Conservation (phyloP, 2,329 filamentous ascomycete genomes). For the Xylariaceae sp. region DNA sequence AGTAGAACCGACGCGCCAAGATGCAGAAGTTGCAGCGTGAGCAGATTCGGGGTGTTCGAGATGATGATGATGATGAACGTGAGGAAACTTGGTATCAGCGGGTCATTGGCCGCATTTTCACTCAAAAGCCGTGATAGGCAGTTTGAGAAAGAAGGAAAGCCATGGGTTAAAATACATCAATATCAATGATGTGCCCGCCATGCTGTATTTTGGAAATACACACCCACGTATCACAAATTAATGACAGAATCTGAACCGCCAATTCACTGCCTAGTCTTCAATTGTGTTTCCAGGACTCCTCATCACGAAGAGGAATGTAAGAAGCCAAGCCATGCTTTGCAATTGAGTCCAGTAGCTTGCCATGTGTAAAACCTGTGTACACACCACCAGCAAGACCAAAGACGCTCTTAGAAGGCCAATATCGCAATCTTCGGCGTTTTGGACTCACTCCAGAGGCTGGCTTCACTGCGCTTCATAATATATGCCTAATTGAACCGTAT, state of each 20-base stretch:
- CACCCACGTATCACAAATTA: conserved; percentile 14
- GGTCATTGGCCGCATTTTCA: conserved; percentile 2
- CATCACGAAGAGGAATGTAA: not conserved
- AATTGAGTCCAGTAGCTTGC: not conserved
- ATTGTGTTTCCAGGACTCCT: not conserved
- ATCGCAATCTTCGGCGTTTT: no score
- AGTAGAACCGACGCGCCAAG: conserved; percentile 25
- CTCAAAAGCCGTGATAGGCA: conserved; percentile 1
- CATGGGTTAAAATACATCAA: conserved; percentile 2
- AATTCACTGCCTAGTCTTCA: not conserved
- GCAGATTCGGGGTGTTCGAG: not conserved
- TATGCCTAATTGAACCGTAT: no score
- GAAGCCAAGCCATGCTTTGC: no score
- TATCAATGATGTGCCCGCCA: not conserved
- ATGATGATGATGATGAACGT: not conserved
- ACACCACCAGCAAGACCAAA: no score
- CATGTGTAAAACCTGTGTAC: not conserved
- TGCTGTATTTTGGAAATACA: conserved; percentile 11
- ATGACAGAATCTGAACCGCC: not conserved
- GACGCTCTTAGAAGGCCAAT: no score
- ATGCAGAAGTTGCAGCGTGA: not conserved
- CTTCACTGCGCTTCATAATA: no score
- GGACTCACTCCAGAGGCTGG: no score
- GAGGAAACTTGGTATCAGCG: conserved; percentile 5
- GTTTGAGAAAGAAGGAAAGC: conserved; percentile 1